phyloP scores from a whole-genome alignment of 1,139 yeast genomes.

The Insectozyma bohioensis region DNA sequence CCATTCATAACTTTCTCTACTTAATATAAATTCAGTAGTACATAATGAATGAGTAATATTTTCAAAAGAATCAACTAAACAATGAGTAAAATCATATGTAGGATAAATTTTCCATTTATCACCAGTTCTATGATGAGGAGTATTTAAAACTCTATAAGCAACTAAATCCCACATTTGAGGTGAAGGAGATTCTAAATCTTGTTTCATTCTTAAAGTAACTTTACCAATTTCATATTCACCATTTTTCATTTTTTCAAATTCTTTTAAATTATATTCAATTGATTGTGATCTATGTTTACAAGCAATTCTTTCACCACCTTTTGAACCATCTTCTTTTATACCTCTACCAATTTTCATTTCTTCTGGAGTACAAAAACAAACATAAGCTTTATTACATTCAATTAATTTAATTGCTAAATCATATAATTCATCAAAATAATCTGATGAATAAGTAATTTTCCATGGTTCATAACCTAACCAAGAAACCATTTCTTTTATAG shows the following conservation, averaged over 20 bases:
- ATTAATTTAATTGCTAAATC: slow-evolving; percentile 83
- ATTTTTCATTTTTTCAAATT: slow-evolving; percentile 88
- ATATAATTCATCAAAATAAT: slow-evolving; percentile 87
- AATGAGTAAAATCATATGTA: slow-evolving; percentile 97
- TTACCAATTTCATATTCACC: slow-evolving; percentile 88
- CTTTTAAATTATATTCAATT: slow-evolving; percentile 69
- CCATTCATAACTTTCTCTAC: slow-evolving; percentile 98
- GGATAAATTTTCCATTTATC: slow-evolving; percentile 97
- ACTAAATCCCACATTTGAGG: slow-evolving; percentile 99
- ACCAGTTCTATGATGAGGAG: slow-evolving; percentile 95
- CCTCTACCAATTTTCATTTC: slow-evolving; percentile 91
- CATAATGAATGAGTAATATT: slow-evolving; percentile 93
- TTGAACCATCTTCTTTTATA: slow-evolving; percentile 83
- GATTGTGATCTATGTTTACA: slow-evolving; percentile 74
- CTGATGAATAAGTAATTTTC: slow-evolving; percentile 93
- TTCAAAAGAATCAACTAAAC: slow-evolving; percentile 96
- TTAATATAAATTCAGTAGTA: slow-evolving; percentile 89
- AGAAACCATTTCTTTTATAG: slow-evolving; percentile 77
- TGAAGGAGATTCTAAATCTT: slow-evolving; percentile 84
- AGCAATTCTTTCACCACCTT: slow-evolving; percentile 87
- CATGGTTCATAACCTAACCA: slow-evolving; percentile 96
- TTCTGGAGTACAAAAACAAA: slow-evolving; percentile 91
- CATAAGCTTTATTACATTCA: slow-evolving; percentile 71
- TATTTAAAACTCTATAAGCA: slow-evolving; percentile 93
- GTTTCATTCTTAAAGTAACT: slow-evolving; percentile 96